phyloP scores from a whole-genome alignment of 2,329 filamentous ascomycete species.

The Penicillium sp. region DNA sequence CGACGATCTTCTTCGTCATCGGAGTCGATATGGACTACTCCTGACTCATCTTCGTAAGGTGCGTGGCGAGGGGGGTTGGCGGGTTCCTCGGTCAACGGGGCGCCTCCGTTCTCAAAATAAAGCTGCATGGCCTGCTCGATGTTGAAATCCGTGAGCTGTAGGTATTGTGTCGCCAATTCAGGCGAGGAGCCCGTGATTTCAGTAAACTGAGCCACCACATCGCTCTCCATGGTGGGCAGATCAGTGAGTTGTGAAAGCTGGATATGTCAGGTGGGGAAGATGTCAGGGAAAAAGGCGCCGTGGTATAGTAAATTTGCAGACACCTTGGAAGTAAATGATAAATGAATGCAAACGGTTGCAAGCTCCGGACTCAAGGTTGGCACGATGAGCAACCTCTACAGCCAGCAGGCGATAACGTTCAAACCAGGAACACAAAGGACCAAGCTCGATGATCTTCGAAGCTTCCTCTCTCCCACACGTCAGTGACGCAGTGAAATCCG shows the following conservation, averaged over 20 bases:
- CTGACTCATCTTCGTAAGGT: conserved; percentile 50
- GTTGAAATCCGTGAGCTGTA: conserved; percentile 77
- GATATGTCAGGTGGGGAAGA: conserved; percentile 2
- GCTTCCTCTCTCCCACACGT: neutral
- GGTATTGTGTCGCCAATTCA: conserved; percentile 71
- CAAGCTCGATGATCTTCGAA: conserved; percentile 4
- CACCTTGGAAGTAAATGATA: too few species aligned
- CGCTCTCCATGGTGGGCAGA: conserved; percentile 57
- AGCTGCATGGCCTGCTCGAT: conserved; percentile 80
- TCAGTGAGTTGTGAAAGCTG: conserved; percentile 1
- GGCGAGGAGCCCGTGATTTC: conserved; percentile 71
- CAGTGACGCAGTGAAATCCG: conserved; percentile 12
- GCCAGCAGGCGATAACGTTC: too few species aligned
- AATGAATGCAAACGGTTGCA: conserved; percentile 1
- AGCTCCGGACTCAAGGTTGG: too few species aligned
- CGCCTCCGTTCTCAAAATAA: conserved; percentile 81
- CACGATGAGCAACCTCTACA: too few species aligned
- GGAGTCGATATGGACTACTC: conserved; percentile 69
- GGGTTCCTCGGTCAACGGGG: conserved; percentile 48
- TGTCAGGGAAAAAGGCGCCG: conserved; percentile 5
- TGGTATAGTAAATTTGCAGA: neutral
- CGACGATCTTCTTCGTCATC: conserved; percentile 65
- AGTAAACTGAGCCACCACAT: conserved; percentile 67
- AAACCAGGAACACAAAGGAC: too few species aligned
- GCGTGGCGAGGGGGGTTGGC: conserved; percentile 26